phyloP scores from a whole-genome alignment of 805 yeast species.

The Myxozyma melibiosi region DNA sequence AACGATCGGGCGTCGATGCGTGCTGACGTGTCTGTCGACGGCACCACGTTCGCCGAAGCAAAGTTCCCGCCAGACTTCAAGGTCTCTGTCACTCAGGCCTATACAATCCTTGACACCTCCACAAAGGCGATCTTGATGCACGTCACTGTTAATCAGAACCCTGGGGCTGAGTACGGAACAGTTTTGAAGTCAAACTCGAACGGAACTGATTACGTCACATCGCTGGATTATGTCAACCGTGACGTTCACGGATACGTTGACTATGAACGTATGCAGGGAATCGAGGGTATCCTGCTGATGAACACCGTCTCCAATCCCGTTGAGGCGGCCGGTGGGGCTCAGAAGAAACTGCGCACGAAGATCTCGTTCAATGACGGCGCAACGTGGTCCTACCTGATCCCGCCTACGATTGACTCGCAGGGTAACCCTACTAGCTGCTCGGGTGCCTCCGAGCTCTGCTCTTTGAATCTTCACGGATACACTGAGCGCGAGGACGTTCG shows the following conservation, averaged over 20 bases:
- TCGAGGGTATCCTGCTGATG: slow-evolving; percentile 81
- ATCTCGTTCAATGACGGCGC: slow-evolving; percentile 92
- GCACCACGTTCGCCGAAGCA: slow-evolving; percentile 73
- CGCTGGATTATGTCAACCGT: slow-evolving; percentile 74
- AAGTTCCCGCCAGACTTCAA: slow-evolving; percentile 69
- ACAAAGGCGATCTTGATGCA: slow-evolving; percentile 78
- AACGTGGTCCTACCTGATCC: slow-evolving; percentile 70
- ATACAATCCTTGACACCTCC: slow-evolving; percentile 75
- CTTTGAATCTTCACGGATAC: slow-evolving; percentile 84
- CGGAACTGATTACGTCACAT: slow-evolving; percentile 80
- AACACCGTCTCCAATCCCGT: slow-evolving; percentile 66
- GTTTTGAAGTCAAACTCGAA: slow-evolving; percentile 85
- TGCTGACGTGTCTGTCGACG: slow-evolving; percentile 80
- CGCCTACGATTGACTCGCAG: slow-evolving; percentile 67
- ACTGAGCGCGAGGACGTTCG: slow-evolving; percentile 83
- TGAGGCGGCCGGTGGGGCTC: slow-evolving; percentile 48
- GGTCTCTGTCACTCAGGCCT: slow-evolving; percentile 65
- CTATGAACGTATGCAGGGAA: slow-evolving; percentile 76
- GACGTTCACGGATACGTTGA: slow-evolving; percentile 77
- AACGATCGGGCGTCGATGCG: slow-evolving; percentile 55
- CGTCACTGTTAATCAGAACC: slow-evolving; percentile 62
- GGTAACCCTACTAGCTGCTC: slow-evolving; percentile 62
- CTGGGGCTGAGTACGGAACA: slow-evolving; percentile 68
- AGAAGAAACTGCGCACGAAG: slow-evolving; percentile 65
- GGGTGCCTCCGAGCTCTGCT: slow-evolving; percentile 59